These are phyloP conservation scores for Pycnococcus provasolii DNA, from an alignment of 139 green algal species.

Conservation along the genomic window DNA sequence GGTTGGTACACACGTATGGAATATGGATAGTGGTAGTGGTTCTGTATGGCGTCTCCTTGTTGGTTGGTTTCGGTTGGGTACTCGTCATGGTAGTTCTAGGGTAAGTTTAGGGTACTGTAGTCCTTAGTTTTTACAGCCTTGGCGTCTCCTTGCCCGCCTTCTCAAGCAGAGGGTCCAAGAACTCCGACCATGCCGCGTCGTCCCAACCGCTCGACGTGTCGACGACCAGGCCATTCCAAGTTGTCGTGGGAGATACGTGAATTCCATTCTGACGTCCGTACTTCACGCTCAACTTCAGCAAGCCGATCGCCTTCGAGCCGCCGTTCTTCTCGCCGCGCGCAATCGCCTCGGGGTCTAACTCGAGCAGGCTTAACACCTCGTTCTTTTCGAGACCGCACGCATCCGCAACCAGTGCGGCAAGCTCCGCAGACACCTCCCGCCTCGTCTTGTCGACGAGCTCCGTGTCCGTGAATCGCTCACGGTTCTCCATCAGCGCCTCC, in stretches of 20 bases:
- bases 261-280: conserved; percentile 10
- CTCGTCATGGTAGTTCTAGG: too few species aligned
- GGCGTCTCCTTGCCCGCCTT: neutral
- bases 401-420: neutral
- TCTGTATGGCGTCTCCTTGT: too few species aligned
- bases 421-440: neutral
- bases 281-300: conserved; percentile 23
- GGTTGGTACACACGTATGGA: too few species aligned
- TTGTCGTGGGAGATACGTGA: conserved; percentile 23
- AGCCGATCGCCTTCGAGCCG: neutral
- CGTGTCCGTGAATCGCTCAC: neutral
- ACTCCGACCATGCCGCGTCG: conserved; percentile 7
- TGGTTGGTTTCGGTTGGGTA: too few species aligned
- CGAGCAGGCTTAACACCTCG: neutral
- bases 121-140: too few species aligned
- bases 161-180: conserved; percentile 12
- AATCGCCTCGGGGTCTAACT: neutral
- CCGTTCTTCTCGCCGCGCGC: conserved; percentile 2
- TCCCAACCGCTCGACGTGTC: conserved; percentile 16
- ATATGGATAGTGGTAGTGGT: too few species aligned
- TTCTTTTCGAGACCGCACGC: neutral
- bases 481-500: conserved; percentile 10
- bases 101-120: too few species aligned
- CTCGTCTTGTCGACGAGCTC: neutral
- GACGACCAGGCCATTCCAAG: conserved; percentile 12